Conservation (phyloP, 2,329 filamentous ascomycete genomes). For the Pyrenochaeta sp. region DNA sequence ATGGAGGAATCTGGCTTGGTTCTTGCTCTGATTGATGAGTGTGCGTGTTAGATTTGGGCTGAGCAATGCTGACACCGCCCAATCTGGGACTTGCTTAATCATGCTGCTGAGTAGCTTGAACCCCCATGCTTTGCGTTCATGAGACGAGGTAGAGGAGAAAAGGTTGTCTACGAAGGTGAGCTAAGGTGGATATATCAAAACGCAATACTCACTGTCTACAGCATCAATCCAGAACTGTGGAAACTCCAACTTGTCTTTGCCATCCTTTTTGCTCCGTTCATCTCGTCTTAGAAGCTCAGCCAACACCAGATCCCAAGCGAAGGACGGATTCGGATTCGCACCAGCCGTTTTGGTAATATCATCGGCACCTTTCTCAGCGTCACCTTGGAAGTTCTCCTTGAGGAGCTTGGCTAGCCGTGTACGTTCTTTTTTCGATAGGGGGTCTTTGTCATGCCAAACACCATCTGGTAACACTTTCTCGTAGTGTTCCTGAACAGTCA, state of each 20-base stretch:
- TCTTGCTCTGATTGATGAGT: slow-evolving; percentile 46
- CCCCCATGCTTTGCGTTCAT: slow-evolving; percentile 90
- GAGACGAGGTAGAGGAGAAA: slow-evolving; percentile 81
- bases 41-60: slow-evolving; percentile 79
- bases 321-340: slow-evolving; percentile 83
- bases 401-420: slow-evolving; percentile 76
- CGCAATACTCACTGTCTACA: slow-evolving; percentile 76
- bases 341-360: slow-evolving; percentile 70
- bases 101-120: slow-evolving; percentile 87
- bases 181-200: neutral
- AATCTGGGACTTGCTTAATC: slow-evolving; percentile 62
- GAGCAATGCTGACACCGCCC: slow-evolving; percentile 70
- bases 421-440: slow-evolving; percentile 74
- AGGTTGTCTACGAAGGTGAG: slow-evolving; percentile 70
- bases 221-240: slow-evolving; percentile 84
- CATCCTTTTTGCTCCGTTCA: slow-evolving; percentile 30
- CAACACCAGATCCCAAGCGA: slow-evolving; percentile 87
- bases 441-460: slow-evolving; percentile 77
- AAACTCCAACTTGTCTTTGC: slow-evolving; percentile 61
- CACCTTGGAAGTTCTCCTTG: slow-evolving; percentile 73
- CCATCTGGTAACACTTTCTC: slow-evolving; percentile 71
- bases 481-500: slow-evolving; percentile 72
- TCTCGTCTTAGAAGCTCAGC: slow-evolving; percentile 42
- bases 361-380: slow-evolving; percentile 54
- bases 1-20: slow-evolving; percentile 56